Base-by-base conservation (phyloP, 352 stramenopile species). In the Pythium rishiriense region DNA sequence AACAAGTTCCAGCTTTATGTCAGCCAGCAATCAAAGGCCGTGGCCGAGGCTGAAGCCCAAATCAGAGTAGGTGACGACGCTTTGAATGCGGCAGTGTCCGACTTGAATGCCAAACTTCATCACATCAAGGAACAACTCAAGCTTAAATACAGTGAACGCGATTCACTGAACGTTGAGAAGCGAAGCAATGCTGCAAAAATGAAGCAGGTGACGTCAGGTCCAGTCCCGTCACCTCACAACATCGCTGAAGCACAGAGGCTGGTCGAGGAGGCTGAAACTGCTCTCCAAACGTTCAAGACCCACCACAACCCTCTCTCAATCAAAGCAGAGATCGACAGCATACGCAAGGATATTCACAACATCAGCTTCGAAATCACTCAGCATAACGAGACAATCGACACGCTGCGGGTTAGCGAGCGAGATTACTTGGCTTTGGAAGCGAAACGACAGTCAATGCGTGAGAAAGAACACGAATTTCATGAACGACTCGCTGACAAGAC, bases 41-140 rank as follows among this genome's bases (percentile, higher is more conserved):
- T 87, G n/a, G 74, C 74, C 24, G 61, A 64, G 25, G 26, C 79
- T 26, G 72, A 90, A 35, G 48, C 12, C 9, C 64, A 73, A 29
- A 81, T 85, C 47, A 66, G 78, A 54, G 62, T 70, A 39, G 72
- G 72, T 7, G 75, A 85, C 19, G 76, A 91, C 14, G 62, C 58
- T 24, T 48, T 90, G 48, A 87, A 72, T 21, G 67, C 62, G 6
- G 73, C 75, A 15, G 35, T 94, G 6, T 76, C 75, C 0, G 75
- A 90, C 10, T 29, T 88, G 6, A 79, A 79, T 6, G 75, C 72
- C 2, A 80, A 78, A 47, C 70, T 87, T 29, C 81, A 88, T 33
- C 73, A 85, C 47, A 39, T 73, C 10, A 75, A 70, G 49, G 59
- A 84, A n/a, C 73, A 88, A 8, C 26, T 87, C 21, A 82, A 78